Conservation (phyloP, 257 asterid genomes). For the Solanum dulcamara region DNA sequence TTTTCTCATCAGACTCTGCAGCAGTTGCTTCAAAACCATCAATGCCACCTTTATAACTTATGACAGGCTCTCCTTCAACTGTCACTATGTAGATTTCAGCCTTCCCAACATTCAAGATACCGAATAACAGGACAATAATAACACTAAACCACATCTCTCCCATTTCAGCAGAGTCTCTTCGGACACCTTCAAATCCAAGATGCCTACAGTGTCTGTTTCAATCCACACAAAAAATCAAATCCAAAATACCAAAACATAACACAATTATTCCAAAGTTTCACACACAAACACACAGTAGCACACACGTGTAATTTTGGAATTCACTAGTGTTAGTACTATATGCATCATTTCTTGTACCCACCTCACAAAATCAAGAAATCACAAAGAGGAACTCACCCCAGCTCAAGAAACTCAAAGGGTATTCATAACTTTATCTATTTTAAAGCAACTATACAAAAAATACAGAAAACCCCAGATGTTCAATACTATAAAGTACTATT, state of each 20-base stretch:
- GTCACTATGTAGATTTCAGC: slow-evolving; percentile 79
- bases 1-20: slow-evolving; percentile 63
- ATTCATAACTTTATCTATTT: not conserved
- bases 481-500: not conserved
- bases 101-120: slow-evolving; percentile 26
- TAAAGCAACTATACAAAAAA: not conserved
- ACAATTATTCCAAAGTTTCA: not conserved
- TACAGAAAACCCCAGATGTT: not conserved
- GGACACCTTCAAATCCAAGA: slow-evolving; percentile 19
- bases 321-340: not conserved
- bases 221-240: not conserved
- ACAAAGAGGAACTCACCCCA: not conserved
- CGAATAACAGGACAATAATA: slow-evolving; percentile 21
- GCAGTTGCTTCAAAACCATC: slow-evolving; percentile 95
- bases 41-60: slow-evolving; percentile 79
- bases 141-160: slow-evolving; percentile 25
- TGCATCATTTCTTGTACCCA: not conserved
- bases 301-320: not conserved
- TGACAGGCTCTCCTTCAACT: slow-evolving; percentile 91
- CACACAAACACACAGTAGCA: not conserved
- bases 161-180: slow-evolving; percentile 30
- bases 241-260: not conserved
- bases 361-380: not conserved
- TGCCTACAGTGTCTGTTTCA: slow-evolving; percentile 28
- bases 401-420: not conserved